Percentiles rank a stretch among this genome's conserved stretches.
Evolutionary conservation across 306 rosid species (phyloP).

Genomic region (Styphnolobium japonicum): DNA sequence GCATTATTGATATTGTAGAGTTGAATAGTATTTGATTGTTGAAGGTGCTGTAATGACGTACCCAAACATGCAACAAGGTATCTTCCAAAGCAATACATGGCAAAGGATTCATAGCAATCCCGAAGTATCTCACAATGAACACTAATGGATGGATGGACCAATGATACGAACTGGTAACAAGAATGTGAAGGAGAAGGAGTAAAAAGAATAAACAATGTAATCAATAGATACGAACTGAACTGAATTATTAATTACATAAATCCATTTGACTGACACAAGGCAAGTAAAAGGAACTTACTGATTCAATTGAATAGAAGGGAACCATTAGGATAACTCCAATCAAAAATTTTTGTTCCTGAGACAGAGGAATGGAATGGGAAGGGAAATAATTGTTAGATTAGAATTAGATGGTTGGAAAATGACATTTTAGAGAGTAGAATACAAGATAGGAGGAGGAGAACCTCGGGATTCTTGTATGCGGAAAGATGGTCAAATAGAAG

Average conservation of each 20-base stretch:
- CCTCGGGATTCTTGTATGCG: conserved; percentile 96
- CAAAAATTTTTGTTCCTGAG: conserved; percentile 87
- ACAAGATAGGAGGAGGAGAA: conserved; percentile 24
- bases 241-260: too few relatives aligned
- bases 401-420: too few relatives aligned
- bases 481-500: conserved; percentile 92
- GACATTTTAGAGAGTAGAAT: background rate
- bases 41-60: conserved; percentile 33
- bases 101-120: conserved; percentile 97
- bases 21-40: background rate
- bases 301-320: conserved; percentile 94
- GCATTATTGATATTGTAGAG: too few relatives aligned
- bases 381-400: too few relatives aligned
- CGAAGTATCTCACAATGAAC: conserved; percentile 87
- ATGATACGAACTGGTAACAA: conserved; percentile 64
- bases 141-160: conserved; percentile 76
- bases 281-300: conserved; percentile 84
- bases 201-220: conserved; percentile 9
- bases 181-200: conserved; percentile 20
- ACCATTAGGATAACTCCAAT: conserved; percentile 95
- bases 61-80: conserved; percentile 94
- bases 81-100: conserved; percentile 99
- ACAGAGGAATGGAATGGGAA: background rate
- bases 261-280: too few relatives aligned
- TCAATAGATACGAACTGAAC: too few relatives aligned